Percentiles rank a stretch among this genome's conserved stretches.
phyloP scores from a whole-genome alignment of 2,329 filamentous ascomycete genomes.

The Coniochaeta hoffmannii region DNA sequence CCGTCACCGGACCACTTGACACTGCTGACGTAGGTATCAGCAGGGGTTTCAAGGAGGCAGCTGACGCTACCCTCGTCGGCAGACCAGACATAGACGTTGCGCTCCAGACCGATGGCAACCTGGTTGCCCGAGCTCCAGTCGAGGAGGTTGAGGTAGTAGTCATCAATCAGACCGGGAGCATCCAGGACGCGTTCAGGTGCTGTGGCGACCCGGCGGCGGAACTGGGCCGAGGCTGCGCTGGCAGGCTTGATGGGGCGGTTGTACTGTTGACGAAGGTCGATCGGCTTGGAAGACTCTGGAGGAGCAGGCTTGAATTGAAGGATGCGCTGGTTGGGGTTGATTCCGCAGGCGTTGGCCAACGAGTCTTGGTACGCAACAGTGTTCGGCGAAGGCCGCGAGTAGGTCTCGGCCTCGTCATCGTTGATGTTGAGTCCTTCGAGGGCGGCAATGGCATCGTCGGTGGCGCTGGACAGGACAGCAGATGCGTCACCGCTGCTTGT shows the following conservation, averaged over 20 bases:
- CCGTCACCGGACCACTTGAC: constrained; percentile 99
- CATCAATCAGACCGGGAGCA: constrained; percentile 89
- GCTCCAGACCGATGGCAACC: constrained; percentile 94
- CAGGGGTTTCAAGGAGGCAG: constrained; percentile 77
- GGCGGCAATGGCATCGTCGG: constrained; percentile 72
- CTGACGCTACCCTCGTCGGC: constrained; percentile 86
- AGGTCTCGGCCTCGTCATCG: constrained; percentile 58
- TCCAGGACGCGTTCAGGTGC: constrained; percentile 94
- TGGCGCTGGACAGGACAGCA: constrained; percentile 66
- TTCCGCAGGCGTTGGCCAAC: constrained; percentile 82
- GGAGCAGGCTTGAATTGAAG: constrained; percentile 96
- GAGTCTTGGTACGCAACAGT: constrained; percentile 88
- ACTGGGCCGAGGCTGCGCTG: constrained; percentile 69
- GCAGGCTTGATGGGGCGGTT: constrained; percentile 86
- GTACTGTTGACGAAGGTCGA: constrained; percentile 95
- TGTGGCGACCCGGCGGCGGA: constrained; percentile 85
- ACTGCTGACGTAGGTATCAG: constrained; percentile 94
- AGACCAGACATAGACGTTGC: constrained; percentile 97
- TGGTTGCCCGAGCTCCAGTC: constrained; percentile 99
- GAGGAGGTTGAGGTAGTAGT: constrained; percentile 97
- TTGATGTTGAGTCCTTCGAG: constrained; percentile 75
- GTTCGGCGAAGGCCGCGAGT: constrained; percentile 77
- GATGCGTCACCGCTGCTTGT: constrained; percentile 65
- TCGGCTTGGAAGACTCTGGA: constrained; percentile 97
- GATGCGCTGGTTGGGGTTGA: constrained; percentile 89